These are phyloP conservation scores for Fusarium sterilihyphosum DNA, from an alignment of 2,329 filamentous ascomycete species.

Conservation along the genomic window DNA sequence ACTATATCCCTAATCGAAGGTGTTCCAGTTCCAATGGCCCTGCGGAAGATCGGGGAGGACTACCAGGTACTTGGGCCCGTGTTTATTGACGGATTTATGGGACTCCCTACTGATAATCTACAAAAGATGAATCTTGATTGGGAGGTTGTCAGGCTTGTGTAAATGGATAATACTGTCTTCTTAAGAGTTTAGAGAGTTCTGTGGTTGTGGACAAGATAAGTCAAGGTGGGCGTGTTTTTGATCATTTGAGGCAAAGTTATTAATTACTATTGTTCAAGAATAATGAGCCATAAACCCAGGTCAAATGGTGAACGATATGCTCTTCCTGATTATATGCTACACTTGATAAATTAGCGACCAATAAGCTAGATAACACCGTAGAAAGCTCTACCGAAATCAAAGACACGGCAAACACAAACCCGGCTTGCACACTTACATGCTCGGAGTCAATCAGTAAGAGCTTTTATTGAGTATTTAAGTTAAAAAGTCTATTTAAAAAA, in stretches of 20 bases:
- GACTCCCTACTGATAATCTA: neutral
- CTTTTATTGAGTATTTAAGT: too few species aligned
- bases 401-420: fast-evolving
- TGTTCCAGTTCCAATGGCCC: neutral
- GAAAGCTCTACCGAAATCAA: fast-evolving
- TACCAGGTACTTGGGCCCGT: neutral
- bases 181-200: fast-evolving
- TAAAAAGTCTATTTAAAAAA: too few species aligned
- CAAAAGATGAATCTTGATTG: fast-evolving
- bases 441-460: neutral
- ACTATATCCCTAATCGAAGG: neutral
- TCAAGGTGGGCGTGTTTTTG: neutral
- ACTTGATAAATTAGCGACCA: neutral
- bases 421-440: neutral
- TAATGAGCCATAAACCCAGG: fast-evolving
- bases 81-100: neutral
- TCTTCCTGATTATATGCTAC: too few species aligned
- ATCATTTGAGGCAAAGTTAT: neutral
- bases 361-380: fast-evolving
- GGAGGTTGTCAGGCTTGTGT: neutral
- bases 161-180: neutral
- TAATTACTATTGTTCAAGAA: neutral
- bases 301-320: too few species aligned
- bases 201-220: neutral
- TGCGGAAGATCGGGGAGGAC: neutral